These are phyloP conservation scores for Colletotrichum nymphaeae DNA, from an alignment of 2,329 filamentous ascomycete species.

Conservation along the genomic window DNA sequence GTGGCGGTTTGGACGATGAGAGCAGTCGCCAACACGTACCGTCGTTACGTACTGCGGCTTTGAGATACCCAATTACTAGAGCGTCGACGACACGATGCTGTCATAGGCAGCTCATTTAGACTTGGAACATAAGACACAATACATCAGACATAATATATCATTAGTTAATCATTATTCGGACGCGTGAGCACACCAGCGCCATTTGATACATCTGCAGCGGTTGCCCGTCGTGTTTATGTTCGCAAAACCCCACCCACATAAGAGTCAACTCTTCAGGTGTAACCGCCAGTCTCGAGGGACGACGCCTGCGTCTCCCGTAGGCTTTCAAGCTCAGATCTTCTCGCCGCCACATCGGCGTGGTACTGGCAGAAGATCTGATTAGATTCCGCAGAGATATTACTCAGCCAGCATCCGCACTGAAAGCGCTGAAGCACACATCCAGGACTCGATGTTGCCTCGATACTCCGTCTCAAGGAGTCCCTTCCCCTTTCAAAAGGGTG, in stretches of 20 bases:
- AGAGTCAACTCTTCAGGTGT: too few species aligned
- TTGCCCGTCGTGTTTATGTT: neutral
- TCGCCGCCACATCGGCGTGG: neutral
- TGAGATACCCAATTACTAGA: neutral
- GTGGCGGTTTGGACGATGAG: conserved; percentile 29
- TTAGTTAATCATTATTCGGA: neutral
- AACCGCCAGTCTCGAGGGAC: neutral
- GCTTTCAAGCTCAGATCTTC: neutral
- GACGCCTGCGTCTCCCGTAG: neutral
- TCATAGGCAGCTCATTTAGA: neutral
- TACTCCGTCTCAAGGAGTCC: neutral
- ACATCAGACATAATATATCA: neutral
- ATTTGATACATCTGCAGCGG: neutral
- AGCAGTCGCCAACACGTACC: neutral
- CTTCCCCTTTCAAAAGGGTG: neutral
- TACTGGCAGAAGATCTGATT: neutral
- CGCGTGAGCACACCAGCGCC: neutral
- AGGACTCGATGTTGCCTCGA: neutral
- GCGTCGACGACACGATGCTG: too few species aligned
- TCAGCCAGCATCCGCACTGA: neutral
- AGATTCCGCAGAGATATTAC: neutral
- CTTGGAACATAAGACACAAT: too few species aligned
- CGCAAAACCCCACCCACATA: too few species aligned
- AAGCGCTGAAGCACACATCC: neutral
- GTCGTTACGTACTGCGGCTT: neutral